Percentiles rank a stretch among this genome's conserved stretches.
These are phyloP conservation scores for Fusarium devonianum DNA, from an alignment of 2,329 filamentous ascomycete genomes.

Conservation along the genomic window DNA sequence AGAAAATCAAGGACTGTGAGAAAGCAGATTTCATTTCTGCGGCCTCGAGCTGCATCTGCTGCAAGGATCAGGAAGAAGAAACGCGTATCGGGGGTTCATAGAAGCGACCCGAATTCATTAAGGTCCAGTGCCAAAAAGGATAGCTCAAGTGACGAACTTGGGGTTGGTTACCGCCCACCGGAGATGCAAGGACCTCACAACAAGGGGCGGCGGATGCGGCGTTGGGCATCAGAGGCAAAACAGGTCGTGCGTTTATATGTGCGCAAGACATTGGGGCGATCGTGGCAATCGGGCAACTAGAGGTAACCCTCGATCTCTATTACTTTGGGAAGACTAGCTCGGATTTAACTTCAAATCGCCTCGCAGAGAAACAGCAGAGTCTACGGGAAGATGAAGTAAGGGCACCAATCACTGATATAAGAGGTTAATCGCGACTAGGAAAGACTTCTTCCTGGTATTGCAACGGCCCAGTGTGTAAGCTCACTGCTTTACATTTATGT, in stretches of 20 bases:
- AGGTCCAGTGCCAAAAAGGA: constrained; percentile 3
- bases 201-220: constrained; percentile 41
- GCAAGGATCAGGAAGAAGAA: constrained; percentile 19
- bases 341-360: neutral
- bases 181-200: constrained; percentile 18
- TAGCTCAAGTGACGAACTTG: constrained; percentile 14
- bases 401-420: neutral
- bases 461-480: constrained; percentile 3
- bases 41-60: constrained; percentile 32
- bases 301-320: neutral
- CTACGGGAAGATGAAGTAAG: neutral
- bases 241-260: constrained; percentile 45
- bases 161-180: constrained; percentile 1
- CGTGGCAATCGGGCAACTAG: constrained; percentile 31
- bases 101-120: constrained; percentile 9
- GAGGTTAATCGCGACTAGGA: neutral
- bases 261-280: constrained; percentile 44
- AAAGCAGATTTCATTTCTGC: constrained; percentile 45
- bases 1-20: constrained; percentile 28
- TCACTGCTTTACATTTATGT: constrained; percentile 3
- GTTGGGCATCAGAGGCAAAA: constrained; percentile 47
- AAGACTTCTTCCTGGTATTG: neutral
- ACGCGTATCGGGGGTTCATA: constrained; percentile 1
- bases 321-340: neutral
- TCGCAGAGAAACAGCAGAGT: too few species aligned